These are phyloP conservation scores for Cadophora luteo-olivacea DNA, from an alignment of 2,329 filamentous ascomycete species.

Conservation along the genomic window DNA sequence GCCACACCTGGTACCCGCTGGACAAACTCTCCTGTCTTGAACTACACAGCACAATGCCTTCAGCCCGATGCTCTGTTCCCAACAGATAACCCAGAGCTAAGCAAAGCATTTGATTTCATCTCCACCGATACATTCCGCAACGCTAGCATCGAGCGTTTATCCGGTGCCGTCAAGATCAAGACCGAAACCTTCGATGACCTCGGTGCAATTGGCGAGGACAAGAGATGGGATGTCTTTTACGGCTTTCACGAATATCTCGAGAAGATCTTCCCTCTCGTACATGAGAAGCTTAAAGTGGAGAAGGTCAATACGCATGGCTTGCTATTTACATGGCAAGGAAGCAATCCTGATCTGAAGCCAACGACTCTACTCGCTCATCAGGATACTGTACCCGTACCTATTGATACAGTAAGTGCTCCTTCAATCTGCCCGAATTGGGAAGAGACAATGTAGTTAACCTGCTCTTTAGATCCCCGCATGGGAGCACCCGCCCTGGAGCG, in stretches of 20 bases:
- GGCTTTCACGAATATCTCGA: conserved; percentile 18
- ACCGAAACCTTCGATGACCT: conserved; percentile 23
- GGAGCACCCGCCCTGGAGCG: conserved; percentile 58
- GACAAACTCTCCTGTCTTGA: background rate
- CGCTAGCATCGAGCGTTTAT: conserved; percentile 16
- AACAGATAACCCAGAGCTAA: conserved; percentile 5
- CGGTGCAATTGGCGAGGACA: conserved; percentile 12
- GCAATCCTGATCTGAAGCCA: conserved; percentile 11
- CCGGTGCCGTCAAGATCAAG: conserved; percentile 20
- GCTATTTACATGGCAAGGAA: conserved; percentile 18
- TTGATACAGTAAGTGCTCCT: conserved; percentile 15
- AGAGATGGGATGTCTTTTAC: conserved; percentile 21
- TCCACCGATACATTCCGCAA: conserved; percentile 14
- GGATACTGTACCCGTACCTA: conserved; percentile 52
- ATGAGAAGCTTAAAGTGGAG: conserved; percentile 27
- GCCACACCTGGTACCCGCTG: background rate
- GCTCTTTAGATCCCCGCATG: conserved; percentile 48
- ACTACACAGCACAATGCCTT: conserved; percentile 17
- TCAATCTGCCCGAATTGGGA: background rate
- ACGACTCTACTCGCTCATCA: conserved; percentile 21
- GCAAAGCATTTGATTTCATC: conserved; percentile 18
- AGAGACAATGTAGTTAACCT: background rate
- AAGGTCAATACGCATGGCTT: conserved; percentile 21
- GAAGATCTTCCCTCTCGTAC: conserved; percentile 16
- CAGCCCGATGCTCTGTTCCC: conserved; percentile 20